Evolutionary conservation across 2,329 filamentous ascomycete species (phyloP).

Genomic region (Penicillium sp.): DNA sequence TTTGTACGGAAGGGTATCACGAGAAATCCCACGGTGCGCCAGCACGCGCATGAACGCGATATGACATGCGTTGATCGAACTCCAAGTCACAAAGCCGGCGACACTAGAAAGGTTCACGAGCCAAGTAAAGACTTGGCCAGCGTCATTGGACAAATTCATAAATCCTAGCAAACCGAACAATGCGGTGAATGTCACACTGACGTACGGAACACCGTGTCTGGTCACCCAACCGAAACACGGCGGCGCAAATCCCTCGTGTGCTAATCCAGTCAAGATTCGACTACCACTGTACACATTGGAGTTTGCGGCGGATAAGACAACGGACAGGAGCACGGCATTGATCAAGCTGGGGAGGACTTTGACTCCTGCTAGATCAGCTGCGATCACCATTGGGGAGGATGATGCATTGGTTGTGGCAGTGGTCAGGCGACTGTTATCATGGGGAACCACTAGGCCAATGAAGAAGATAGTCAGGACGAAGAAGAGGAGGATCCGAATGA

Average conservation of each 20-base stretch:
- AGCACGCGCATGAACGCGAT: conserved; percentile 61
- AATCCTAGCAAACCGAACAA: conserved; percentile 62
- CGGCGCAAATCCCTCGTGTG: conserved; percentile 44
- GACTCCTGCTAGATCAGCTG: conserved; percentile 37
- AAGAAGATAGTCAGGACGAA: conserved; percentile 52
- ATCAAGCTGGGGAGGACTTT: conserved; percentile 38
- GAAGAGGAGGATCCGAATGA: conserved; percentile 67
- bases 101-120: conserved; percentile 36
- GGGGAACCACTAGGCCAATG: conserved; percentile 67
- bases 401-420: conserved; percentile 25
- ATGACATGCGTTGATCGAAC: conserved; percentile 52
- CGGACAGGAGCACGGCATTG: conserved; percentile 41
- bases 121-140: conserved; percentile 55
- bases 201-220: conserved; percentile 42
- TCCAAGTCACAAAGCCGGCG: conserved; percentile 36
- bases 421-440: conserved; percentile 53
- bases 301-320: conserved; percentile 42
- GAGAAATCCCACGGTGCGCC: conserved; percentile 52
- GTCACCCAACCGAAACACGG: conserved; percentile 41
- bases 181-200: conserved; percentile 43
- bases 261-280: conserved; percentile 65
- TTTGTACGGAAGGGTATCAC: conserved; percentile 56
- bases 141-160: conserved; percentile 62
- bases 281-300: conserved; percentile 49
- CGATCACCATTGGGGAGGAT: conserved; percentile 43